Conservation (phyloP, 495 filamentous ascomycete species). For the Hypoxylon intermedium region DNA sequence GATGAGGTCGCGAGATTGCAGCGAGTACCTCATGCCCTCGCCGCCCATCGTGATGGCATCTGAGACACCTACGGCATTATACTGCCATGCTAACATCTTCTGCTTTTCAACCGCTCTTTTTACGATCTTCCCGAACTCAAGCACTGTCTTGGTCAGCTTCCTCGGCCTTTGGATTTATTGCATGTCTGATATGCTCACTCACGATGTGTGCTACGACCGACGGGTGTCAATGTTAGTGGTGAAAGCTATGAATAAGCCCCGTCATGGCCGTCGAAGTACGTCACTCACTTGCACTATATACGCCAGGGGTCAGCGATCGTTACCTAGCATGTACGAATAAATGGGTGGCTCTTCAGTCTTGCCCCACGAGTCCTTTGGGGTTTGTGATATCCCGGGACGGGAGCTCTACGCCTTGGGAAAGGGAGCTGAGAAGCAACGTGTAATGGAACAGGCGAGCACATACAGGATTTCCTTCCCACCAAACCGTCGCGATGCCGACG, state of each 20-base stretch:
- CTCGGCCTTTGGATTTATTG: not conserved
- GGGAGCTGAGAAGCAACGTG: constrained; percentile 15
- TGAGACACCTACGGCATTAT: constrained; percentile 91
- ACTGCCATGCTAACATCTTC: constrained; percentile 90
- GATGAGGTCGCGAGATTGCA: constrained; percentile 95
- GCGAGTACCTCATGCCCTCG: constrained; percentile 95
- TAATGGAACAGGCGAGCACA: constrained; percentile 36
- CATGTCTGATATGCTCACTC: constrained; percentile 30
- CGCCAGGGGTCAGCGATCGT: constrained; percentile 4
- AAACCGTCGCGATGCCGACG: constrained; percentile 86
- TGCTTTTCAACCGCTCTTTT: constrained; percentile 82
- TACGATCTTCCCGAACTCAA: constrained; percentile 87
- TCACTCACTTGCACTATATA: constrained; percentile 57
- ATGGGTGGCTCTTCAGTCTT: not conserved
- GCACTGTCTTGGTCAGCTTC: constrained; percentile 59
- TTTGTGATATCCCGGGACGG: not conserved
- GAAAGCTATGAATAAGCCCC: constrained; percentile 4
- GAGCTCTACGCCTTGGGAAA: not conserved
- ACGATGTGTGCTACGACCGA: constrained; percentile 55
- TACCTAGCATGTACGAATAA: not conserved
- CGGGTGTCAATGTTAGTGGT: not conserved
- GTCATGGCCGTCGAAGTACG: not conserved
- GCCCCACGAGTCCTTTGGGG: not conserved
- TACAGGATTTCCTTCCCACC: constrained; percentile 96
- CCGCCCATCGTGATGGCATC: constrained; percentile 97